phyloP scores from a whole-genome alignment of 148 eudicot genomes.

The Polygonum aviculare region DNA sequence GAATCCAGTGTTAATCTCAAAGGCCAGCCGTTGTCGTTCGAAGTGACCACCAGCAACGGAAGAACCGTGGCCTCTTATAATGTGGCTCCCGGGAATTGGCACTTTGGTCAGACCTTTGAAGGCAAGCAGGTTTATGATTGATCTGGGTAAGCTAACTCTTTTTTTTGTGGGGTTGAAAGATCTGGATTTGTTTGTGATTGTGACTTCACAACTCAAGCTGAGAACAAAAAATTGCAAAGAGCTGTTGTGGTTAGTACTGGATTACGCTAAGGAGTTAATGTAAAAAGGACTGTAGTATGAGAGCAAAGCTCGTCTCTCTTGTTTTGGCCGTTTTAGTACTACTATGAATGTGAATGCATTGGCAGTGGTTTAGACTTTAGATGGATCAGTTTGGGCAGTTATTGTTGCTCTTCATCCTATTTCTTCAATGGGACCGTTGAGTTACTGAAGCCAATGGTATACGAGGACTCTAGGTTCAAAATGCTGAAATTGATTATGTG shows the following conservation, averaged over 20 bases:
- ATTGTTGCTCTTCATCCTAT: background rate
- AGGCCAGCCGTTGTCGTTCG: conserved; percentile 62
- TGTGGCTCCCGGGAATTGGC: conserved; percentile 61
- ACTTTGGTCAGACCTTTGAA: conserved; percentile 59
- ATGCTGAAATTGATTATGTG: no score
- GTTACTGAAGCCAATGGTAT: no score
- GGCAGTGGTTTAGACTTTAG: background rate
- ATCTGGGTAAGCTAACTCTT: background rate
- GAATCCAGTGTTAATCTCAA: conserved; percentile 44
- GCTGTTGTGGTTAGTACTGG: background rate
- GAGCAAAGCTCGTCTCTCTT: conserved; percentile 6
- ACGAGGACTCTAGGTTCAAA: no score
- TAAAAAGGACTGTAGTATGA: background rate
- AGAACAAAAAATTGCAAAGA: background rate
- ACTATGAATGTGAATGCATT: background rate
- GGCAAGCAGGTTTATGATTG: conserved; percentile 54
- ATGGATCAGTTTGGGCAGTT: background rate
- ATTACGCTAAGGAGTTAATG: background rate
- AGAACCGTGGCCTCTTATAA: conserved; percentile 42
- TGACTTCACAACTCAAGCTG: background rate
- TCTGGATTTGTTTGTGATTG: background rate
- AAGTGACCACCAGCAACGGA: conserved; percentile 46
- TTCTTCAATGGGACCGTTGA: background rate
- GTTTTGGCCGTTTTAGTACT: background rate
- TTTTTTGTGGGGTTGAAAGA: background rate